Conservation (phyloP, 805 yeast species). For the Saccharomycopsis lassenensis region DNA sequence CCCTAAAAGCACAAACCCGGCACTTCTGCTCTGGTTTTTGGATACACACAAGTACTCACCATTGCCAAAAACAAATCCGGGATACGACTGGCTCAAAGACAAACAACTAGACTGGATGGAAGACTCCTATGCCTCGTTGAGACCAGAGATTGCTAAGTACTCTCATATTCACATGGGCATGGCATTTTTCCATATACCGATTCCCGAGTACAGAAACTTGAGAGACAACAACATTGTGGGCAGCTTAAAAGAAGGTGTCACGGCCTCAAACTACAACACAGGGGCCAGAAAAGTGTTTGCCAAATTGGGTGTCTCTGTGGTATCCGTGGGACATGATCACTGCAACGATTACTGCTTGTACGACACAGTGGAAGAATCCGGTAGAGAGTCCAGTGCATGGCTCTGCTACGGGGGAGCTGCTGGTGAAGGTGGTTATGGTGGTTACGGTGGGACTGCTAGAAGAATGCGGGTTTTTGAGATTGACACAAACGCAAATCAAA, state of each 20-base stretch:
- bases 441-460: constrained; percentile 80
- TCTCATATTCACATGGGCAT: constrained; percentile 46
- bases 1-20: constrained; percentile 27
- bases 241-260: constrained; percentile 53
- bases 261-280: constrained; percentile 66
- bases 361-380: constrained; percentile 28
- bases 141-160: constrained; percentile 24
- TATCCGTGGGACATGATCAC: constrained; percentile 90
- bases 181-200: constrained; percentile 93
- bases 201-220: constrained; percentile 66
- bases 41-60: constrained; percentile 76
- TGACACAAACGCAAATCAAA: constrained; percentile 34
- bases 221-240: constrained; percentile 39
- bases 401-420: constrained; percentile 89
- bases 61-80: constrained; percentile 55
- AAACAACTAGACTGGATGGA: constrained; percentile 52
- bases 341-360: constrained; percentile 81
- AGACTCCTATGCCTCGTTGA: constrained; percentile 24
- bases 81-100: constrained; percentile 79
- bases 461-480: constrained; percentile 65
- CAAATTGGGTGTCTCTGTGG: constrained; percentile 60
- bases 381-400: constrained; percentile 43
- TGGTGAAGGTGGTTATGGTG: constrained; percentile 96
- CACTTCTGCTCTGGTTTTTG: constrained; percentile 57
- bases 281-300: constrained; percentile 51